Base-by-base conservation (phyloP, 2,329 filamentous ascomycete species). In the Ophiocordyceps camponoti-floridani region DNA sequence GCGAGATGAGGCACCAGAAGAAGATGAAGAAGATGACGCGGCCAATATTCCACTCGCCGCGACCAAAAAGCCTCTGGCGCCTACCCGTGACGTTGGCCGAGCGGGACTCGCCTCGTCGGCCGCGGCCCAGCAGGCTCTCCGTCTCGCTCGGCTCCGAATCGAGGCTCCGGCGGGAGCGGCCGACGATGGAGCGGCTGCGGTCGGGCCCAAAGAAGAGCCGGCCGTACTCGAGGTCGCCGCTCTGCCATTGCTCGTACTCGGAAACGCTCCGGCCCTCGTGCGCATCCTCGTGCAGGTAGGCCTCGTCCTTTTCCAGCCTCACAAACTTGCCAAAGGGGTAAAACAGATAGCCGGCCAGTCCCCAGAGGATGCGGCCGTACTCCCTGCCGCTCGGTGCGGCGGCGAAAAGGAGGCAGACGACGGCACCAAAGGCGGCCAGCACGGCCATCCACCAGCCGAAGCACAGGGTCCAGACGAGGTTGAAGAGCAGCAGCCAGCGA, bases 201-300 rank as follows among this genome's bases (percentile, higher is more conserved):
- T 77, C 77, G 3, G 91, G 91, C 0, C 91, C 93, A 59, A 98
- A 98, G 67, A 98, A 96, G 2, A 98, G 73, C 31, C 89, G 77
- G 3, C 91, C 91, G 59, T 96, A 87, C 62, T 98, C 91, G 31
- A 98, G 74, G 56, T 98, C 91, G 43, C 91, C 91, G 57, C 79
- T 95, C 65, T 98, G 91, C 91, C 91, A 98, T 63, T 94, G 87
- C 61, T 98, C 91, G 58, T 98, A 98, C 65, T 98, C 91, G 55
- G 85, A 93, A 56, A 98, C 95, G 65, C 88, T 96, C 56, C 91
- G 79, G 18, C 91, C 91, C 63, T 98, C 91, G 38, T 89, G 88
- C 56, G 91, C 79, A 55, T 98, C 91, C 64, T 98, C 91, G 48
- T 95, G 84, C 42, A 86, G 70, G 58, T 98, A 98, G 40, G 84